Evolutionary conservation across 1,139 yeast genomes (phyloP), one percentile per base, ranked within the genome.

Genomic region (Pichia kudriavzevii): DNA sequence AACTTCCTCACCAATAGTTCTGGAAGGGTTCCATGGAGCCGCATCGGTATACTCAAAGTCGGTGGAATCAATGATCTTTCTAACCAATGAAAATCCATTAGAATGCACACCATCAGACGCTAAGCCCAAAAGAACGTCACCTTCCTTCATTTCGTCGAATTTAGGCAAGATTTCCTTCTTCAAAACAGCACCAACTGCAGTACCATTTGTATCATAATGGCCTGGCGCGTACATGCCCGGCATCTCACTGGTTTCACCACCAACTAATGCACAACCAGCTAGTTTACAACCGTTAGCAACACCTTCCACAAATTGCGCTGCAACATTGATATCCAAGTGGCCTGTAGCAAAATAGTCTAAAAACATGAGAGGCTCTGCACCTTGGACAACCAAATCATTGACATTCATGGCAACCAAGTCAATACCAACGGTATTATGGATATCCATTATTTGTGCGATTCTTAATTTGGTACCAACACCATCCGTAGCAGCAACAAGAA

Each of bases 161-260:
- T 70, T 71, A 28, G 99, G 98, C 49, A 93, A 67, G 36, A 91
- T 74, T 46, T 74, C 71, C 44, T 67, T 63, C 53, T 81, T 83
- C 48, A 72, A 66, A n/a, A 93, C 97, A n/a, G 98, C 98, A 53
- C 99, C 99, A 34, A 93, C 88, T 35, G 96, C 93, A 28, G 98
- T 91, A 61, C 99, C 98, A 54, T 91, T 91, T 41, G 95, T 88
- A 61, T 93, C 99, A 58, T 93, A 93, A 60, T 93, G 98, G 30
- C 93, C 94, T 40, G 78, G 87, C 40, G 79, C 82, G 56, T 93
- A 93, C 81, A 93, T 85, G 47, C 98, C 98, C 27, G 99, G 99
- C 99, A 93, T 93, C 68, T 93, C 99, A 39, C 95, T 84, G 32
- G 99, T 93, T 62, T 93, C 98, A 48, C 98, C 99, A 38, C 99